Percentiles rank a stretch among this genome's conserved stretches.
These are phyloP conservation scores for Glarea lozoyensis DNA, from an alignment of 495 filamentous ascomycete genomes.

Conservation along the genomic window DNA sequence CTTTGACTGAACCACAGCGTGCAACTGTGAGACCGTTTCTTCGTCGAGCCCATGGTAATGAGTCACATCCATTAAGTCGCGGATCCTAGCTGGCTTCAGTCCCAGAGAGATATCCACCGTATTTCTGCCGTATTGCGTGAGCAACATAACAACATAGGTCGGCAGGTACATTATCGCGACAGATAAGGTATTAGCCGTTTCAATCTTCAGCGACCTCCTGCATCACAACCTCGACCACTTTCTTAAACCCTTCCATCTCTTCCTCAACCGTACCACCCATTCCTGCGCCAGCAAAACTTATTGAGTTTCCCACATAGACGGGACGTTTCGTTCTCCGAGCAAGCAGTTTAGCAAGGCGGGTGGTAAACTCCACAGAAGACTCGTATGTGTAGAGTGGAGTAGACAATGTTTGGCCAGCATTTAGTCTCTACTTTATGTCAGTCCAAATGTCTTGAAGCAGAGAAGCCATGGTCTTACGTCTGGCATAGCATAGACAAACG, in stretches of 20 bases:
- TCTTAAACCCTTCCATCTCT: slow-evolving; percentile 81
- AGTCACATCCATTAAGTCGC: too few relatives aligned
- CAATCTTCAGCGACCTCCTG: too few relatives aligned
- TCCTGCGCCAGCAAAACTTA: slow-evolving; percentile 55
- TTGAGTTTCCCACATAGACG: slow-evolving; percentile 76
- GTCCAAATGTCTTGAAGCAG: background rate
- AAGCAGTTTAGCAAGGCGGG: slow-evolving; percentile 73
- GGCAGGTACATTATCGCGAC: too few relatives aligned
- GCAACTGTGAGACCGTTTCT: too few relatives aligned
- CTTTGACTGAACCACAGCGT: too few relatives aligned
- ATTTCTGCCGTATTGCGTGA: too few relatives aligned
- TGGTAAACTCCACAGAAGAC: slow-evolving; percentile 75
- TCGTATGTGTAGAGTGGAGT: slow-evolving; percentile 71
- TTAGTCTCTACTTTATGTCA: slow-evolving; percentile 35
- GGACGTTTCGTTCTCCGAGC: slow-evolving; percentile 59
- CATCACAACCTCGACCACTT: slow-evolving; percentile 60
- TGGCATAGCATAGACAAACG: slow-evolving; percentile 88
- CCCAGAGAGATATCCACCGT: too few relatives aligned
- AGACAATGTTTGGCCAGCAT: slow-evolving; percentile 54
- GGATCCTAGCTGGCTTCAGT: too few relatives aligned
- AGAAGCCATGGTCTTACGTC: slow-evolving; percentile 48
- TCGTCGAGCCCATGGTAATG: too few relatives aligned
- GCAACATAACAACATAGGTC: too few relatives aligned
- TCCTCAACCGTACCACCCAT: slow-evolving; percentile 77
- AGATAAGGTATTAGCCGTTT: too few relatives aligned